Evolutionary conservation across 2,329 filamentous ascomycete genomes (phyloP), one percentile per base, ranked within the genome.

Genomic region (Zopfia rhizophila): DNA sequence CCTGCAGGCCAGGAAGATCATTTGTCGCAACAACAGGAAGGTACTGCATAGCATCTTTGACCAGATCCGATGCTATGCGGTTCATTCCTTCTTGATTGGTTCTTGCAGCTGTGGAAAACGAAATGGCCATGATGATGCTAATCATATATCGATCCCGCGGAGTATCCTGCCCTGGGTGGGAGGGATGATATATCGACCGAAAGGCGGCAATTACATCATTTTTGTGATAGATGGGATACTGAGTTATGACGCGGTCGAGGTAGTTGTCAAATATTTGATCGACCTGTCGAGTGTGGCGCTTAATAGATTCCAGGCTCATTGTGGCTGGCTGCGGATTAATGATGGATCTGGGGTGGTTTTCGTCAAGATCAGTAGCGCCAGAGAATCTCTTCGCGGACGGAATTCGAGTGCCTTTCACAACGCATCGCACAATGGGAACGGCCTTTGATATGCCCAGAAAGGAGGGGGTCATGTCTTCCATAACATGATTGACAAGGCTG

Each of bases 71-170:
- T 4, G 68, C 68, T 33, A 60, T 48, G 8, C 63, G 55, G 17
- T 69, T 69, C n/a, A 66, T 66, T 32, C 64, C 60, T 13, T 52
- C 56, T 22, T 70, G 65, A 6, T 68, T 67, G 31, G 61, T 65
- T 14, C 66, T 56, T 24, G 66, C 68, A 24, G 65, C 66, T 7
- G 65, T 69, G 22, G 58, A 69, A 13, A 71, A 43, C 2, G 68
- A 68, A 18, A 71, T 70, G 37, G 68, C 68, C 65, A 71, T 68
- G 39, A 70, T 65, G 41, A 71, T 65, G 45, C 65, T 68, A 36
- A 71, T 59, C 32, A 70, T 66, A 51, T 70, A 70, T 27, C 63
- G 60, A 29, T 69, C 59, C 5, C 66, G 64, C 3, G 63, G 45
- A 3, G 54, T 61, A 27, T 65, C 63, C 17, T 68, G 58, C 21